Conservation (phyloP, 1,284 basidiomycete genomes). For the Ceratobasidium sp. region DNA sequence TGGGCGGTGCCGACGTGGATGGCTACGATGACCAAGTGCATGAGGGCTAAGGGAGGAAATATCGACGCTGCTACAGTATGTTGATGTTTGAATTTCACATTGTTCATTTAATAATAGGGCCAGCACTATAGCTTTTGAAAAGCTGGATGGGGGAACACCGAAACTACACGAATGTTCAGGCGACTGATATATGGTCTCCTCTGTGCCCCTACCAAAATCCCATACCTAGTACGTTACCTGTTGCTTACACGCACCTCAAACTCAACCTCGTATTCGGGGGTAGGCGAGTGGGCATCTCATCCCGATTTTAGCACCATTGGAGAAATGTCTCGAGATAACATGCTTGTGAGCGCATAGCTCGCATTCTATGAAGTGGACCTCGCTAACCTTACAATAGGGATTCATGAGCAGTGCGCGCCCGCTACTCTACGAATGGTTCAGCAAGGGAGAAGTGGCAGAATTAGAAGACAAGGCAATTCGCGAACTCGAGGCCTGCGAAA, state of each 20-base stretch:
- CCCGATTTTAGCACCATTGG: constrained; percentile 11
- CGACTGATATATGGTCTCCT: constrained; percentile 19
- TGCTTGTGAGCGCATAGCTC: constrained; percentile 1
- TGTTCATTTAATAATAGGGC: no score
- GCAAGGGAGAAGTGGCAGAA: constrained; percentile 21
- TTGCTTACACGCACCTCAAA: neutral
- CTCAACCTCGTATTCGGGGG: no score
- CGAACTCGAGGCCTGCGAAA: neutral
- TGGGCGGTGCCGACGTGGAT: constrained; percentile 24
- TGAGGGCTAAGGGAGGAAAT: constrained; percentile 38
- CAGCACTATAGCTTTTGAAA: constrained; percentile 12
- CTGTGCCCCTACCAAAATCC: constrained; percentile 6
- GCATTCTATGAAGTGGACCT: no score
- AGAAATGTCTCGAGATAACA: constrained; percentile 14
- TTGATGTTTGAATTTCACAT: no score
- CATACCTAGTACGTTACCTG: constrained; percentile 2
- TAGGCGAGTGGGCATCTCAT: constrained; percentile 20
- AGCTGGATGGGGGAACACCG: constrained; percentile 31
- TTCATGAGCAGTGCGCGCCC: constrained; percentile 16
- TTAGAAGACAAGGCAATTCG: constrained; percentile 23
- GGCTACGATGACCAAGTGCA: constrained; percentile 28
- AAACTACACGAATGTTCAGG: constrained; percentile 14
- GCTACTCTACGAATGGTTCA: constrained; percentile 18
- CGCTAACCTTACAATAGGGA: neutral
- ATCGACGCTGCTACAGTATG: constrained; percentile 25